These are phyloP conservation scores for Chytriomyces sp. DNA, from an alignment of 192 early-diverging fungal genomes.

Conservation along the genomic window DNA sequence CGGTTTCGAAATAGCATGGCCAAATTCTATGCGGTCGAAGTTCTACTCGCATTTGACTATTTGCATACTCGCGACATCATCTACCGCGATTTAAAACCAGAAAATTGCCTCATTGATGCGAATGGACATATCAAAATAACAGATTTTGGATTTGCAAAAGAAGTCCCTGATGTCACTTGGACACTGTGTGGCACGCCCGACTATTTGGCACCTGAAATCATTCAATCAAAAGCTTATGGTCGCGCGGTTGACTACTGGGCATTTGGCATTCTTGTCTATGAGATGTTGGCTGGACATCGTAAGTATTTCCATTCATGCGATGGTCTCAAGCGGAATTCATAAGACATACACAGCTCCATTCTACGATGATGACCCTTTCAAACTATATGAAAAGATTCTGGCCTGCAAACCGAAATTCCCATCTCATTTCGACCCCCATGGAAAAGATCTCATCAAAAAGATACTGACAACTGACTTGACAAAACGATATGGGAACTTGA, in stretches of 20 bases:
- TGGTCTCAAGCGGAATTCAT: not conserved
- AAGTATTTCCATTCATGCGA: not conserved
- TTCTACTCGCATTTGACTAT: slow-evolving; percentile 70
- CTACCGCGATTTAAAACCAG: slow-evolving; percentile 47
- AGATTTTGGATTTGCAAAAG: slow-evolving; percentile 84
- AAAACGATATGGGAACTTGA: slow-evolving; percentile 86
- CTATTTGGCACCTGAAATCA: slow-evolving; percentile 72
- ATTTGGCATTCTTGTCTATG: slow-evolving; percentile 56
- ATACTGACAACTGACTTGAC: slow-evolving; percentile 80
- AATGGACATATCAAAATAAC: slow-evolving; percentile 84
- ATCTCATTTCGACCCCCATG: slow-evolving; percentile 75
- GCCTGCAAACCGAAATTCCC: slow-evolving; percentile 83
- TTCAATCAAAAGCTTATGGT: slow-evolving; percentile 71
- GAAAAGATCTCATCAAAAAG: slow-evolving; percentile 83
- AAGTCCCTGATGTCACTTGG: slow-evolving; percentile 81
- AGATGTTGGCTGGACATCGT: slow-evolving; percentile 89
- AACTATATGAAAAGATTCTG: slow-evolving; percentile 92
- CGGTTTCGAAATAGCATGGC: no score
- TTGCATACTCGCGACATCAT: slow-evolving; percentile 71
- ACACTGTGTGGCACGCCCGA: slow-evolving; percentile 87
- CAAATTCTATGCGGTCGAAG: slow-evolving; percentile 78
- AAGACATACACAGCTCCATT: slow-evolving; percentile 65
- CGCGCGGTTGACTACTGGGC: slow-evolving; percentile 89
- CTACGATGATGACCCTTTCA: slow-evolving; percentile 93
- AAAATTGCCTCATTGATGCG: slow-evolving; percentile 74